Evolutionary conservation across 1,139 yeast species (phyloP).

Genomic region (Sugiyamaella paludigena): DNA sequence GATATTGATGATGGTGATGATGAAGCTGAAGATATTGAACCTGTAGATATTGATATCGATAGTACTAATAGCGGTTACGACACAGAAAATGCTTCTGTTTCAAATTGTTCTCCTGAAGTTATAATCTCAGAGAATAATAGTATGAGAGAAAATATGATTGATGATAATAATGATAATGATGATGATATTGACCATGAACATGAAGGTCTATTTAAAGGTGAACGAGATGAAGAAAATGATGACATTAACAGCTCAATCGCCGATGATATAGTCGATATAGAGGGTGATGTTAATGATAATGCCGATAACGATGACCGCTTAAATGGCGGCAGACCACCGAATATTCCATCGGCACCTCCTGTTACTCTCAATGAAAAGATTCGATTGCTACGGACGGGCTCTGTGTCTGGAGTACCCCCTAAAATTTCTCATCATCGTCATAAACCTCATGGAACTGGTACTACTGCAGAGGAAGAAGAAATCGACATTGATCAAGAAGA

Average conservation of each 20-base stretch:
- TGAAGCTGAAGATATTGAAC: constrained; percentile 5
- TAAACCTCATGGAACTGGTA: neutral
- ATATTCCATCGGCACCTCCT: constrained; percentile 34
- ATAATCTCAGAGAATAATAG: neutral
- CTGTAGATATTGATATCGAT: neutral
- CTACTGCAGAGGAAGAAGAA: no score
- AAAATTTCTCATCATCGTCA: neutral
- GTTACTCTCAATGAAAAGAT: constrained; percentile 35
- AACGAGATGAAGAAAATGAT: no score
- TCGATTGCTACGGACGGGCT: constrained; percentile 33
- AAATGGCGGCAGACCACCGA: constrained; percentile 17
- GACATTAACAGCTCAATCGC: no score
- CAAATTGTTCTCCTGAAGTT: neutral
- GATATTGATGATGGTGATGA: constrained; percentile 10
- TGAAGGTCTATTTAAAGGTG: neutral
- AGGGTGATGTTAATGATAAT: no score
- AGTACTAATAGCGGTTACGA: constrained; percentile 6
- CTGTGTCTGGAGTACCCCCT: constrained; percentile 20
- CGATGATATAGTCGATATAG: no score
- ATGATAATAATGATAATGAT: constrained; percentile 6
- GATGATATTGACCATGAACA: constrained; percentile 1
- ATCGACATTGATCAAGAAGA: no score
- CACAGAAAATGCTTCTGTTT: constrained; percentile 7
- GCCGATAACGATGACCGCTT: no score
- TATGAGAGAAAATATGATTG: constrained; percentile 2